Evolutionary conservation across 331 rosid species (phyloP).

Genomic region (Acacia pycnantha): DNA sequence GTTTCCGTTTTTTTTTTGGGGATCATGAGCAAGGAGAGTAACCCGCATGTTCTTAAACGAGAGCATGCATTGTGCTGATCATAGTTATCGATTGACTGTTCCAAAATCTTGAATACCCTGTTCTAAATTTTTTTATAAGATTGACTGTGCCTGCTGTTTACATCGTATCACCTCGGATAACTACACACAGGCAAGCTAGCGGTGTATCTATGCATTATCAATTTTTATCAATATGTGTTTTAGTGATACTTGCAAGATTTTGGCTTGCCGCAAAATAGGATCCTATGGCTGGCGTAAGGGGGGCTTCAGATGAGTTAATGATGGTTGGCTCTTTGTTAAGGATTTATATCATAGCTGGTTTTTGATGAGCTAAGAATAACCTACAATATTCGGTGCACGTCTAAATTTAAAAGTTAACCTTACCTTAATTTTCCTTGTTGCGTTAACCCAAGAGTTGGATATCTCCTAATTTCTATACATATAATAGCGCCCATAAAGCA

Average conservation of each 20-base stretch:
- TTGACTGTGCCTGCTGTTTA: not conserved
- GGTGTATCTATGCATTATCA: not conserved
- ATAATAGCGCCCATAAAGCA: not conserved
- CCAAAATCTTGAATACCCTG: constrained; percentile 1
- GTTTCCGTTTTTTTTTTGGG: constrained; percentile 26
- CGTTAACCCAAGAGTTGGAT: not conserved
- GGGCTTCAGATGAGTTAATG: constrained; percentile 28
- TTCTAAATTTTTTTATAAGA: not conserved
- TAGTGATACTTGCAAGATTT: constrained; percentile 30
- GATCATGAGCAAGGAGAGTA: constrained; percentile 30
- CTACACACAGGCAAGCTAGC: not conserved
- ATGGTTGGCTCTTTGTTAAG: not conserved
- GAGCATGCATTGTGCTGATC: constrained; percentile 19
- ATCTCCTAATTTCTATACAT: not conserved
- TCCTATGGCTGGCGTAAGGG: not conserved
- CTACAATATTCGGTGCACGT: constrained; percentile 1
- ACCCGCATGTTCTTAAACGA: not conserved
- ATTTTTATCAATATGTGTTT: constrained; percentile 1
- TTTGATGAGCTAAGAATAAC: constrained; percentile 11
- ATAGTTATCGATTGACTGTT: not conserved
- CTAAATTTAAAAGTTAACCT: not conserved
- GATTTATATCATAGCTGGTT: constrained; percentile 20
- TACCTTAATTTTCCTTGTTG: not conserved
- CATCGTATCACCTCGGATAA: not conserved
- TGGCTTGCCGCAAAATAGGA: not conserved